A percentile compares a stretch with the other conserved stretches of the same genome.
Conservation (phyloP, 345 rosid genomes). For the Triadica sebifera region DNA sequence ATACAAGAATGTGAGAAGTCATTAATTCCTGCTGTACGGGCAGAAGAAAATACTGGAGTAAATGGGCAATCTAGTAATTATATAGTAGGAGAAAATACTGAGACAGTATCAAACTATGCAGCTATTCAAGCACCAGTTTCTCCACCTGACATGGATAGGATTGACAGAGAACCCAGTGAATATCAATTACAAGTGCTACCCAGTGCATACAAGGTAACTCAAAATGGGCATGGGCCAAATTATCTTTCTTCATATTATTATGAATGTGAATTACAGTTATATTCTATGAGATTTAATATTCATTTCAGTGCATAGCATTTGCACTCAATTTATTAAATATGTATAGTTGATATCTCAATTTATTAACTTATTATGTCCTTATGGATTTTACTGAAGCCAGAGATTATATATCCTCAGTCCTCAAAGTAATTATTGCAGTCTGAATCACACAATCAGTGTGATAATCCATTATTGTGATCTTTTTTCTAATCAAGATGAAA, state of each 20-base stretch:
- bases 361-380: too few species aligned
- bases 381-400: background rate
- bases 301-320: background rate
- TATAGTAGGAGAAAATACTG: slow-evolving; percentile 27
- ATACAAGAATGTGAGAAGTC: slow-evolving; percentile 62
- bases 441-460: background rate
- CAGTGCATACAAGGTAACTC: slow-evolving; percentile 38
- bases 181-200: slow-evolving; percentile 28
- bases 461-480: background rate
- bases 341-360: background rate
- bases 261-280: background rate
- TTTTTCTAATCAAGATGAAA: background rate
- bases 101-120: slow-evolving; percentile 31
- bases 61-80: slow-evolving; percentile 22
- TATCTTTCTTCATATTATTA: background rate
- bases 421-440: background rate
- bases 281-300: background rate
- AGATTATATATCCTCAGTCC: background rate
- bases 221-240: slow-evolving; percentile 24
- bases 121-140: slow-evolving; percentile 35
- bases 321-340: background rate
- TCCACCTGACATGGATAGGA: slow-evolving; percentile 23
- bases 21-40: slow-evolving; percentile 27
- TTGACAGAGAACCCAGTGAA: slow-evolving; percentile 36
- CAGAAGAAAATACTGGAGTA: slow-evolving; percentile 34